Conservation (phyloP, 805 yeast genomes). For the Yarrowia porcina region DNA sequence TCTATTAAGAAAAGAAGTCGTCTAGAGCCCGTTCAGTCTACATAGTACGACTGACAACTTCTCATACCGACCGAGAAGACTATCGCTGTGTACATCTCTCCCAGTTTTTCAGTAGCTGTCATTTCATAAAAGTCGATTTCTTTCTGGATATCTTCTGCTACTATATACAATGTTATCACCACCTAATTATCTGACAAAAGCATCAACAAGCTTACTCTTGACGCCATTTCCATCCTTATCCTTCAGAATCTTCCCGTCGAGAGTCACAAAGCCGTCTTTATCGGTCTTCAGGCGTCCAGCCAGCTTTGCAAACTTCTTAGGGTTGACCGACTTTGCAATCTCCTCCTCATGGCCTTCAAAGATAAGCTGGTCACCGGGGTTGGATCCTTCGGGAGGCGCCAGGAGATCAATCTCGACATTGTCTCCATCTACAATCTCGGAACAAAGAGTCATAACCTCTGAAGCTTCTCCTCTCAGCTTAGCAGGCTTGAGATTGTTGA, state of each 20-base stretch:
- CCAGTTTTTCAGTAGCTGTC: too few species aligned
- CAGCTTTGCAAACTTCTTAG: constrained; percentile 9
- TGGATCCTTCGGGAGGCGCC: background rate
- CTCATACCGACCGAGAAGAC: too few species aligned
- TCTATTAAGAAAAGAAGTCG: too few species aligned
- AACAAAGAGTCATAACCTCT: constrained; percentile 12
- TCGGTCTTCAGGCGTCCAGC: background rate
- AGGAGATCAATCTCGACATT: background rate
- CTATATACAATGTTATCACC: background rate
- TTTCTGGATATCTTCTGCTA: background rate
- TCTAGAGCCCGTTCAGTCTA: too few species aligned
- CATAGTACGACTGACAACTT: too few species aligned
- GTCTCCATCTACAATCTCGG: constrained; percentile 2
- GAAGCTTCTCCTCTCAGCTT: constrained; percentile 18
- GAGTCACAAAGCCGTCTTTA: background rate
- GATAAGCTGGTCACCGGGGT: background rate
- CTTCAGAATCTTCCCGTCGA: background rate
- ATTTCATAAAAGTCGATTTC: too few species aligned
- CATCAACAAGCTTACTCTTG: background rate
- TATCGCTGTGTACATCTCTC: too few species aligned
- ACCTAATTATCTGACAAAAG: background rate
- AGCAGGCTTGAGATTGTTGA: constrained; percentile 15
- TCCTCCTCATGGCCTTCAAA: constrained; percentile 18
- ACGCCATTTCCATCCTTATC: background rate
- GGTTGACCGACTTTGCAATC: constrained; percentile 4